Evolutionary conservation across 2,329 filamentous ascomycete genomes (phyloP), one percentile per base, ranked within the genome.

Genomic region (Pseudohalonectria lignicola): DNA sequence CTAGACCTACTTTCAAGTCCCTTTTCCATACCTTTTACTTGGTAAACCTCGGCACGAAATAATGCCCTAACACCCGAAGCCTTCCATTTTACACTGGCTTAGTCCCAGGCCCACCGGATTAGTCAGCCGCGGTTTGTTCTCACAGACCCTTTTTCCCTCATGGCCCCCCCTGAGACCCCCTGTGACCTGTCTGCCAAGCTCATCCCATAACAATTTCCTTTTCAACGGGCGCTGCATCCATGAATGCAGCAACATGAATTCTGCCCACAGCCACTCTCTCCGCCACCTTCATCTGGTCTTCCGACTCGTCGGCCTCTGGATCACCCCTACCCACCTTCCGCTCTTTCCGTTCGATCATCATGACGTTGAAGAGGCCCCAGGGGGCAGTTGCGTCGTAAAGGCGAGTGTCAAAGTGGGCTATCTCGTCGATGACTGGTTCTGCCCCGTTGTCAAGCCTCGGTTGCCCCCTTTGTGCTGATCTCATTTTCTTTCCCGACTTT

Each of bases 311-410:
- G 6, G 8, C 13, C n/a, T 8, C 13, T 16, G 29, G 5, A n/a
- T n/a, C n/a, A n/a, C n/a, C n/a, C n/a, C n/a, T n/a, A n/a, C n/a
- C n/a, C n/a, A n/a, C n/a, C 23, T 26, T n/a, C 31, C 30, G 2
- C 5, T 32, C 17, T 19, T 32, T 31, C 36, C 36, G 31, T 21
- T 32, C 18, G n/a, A 38, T 38, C 36, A 38, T 38, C 36, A 38
- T 38, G 19, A 38, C 36, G 15, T 38, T 38, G 29, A 38, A 38
- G 4, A 38, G 29, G 9, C 36, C 36, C 36, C 36, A 38, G 10
- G 36, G 36, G 19, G 36, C 32, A 29, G 28, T 32, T 11, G 20
- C 28, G 12, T 32, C 29, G 18, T 38, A 38, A 5, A 38, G n/a
- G 8, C 36, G 28, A n/a, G 36, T 38, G 29, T 38, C 36, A 28